These are phyloP conservation scores for Nannizziopsis arthrosporioides DNA, from an alignment of 2,329 filamentous ascomycete genomes.

Conservation along the genomic window DNA sequence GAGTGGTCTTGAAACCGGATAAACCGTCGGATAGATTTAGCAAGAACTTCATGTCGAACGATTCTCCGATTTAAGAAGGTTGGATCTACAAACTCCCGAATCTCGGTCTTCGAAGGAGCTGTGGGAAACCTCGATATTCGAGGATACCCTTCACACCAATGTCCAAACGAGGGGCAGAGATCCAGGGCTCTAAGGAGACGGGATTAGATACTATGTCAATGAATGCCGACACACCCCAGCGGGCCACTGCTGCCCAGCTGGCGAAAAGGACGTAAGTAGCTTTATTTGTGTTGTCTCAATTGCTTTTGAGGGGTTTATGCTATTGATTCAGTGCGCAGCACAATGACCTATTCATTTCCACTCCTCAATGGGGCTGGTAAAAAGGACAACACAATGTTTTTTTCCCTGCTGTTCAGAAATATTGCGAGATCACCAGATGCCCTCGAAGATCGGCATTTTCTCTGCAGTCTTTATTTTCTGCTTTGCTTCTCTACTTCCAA, in stretches of 20 bases:
- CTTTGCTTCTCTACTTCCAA: background rate
- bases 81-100: background rate
- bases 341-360: too few relatives aligned
- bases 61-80: background rate
- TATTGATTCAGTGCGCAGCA: background rate
- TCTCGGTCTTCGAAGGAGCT: background rate
- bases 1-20: too few relatives aligned
- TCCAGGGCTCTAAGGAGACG: slow-evolving; percentile 27
- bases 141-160: slow-evolving; percentile 17
- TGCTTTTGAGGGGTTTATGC: background rate
- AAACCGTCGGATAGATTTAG: too few relatives aligned
- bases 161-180: slow-evolving; percentile 31
- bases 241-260: slow-evolving; percentile 45
- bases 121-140: background rate
- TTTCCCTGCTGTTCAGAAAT: too few relatives aligned
- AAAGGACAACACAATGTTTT: too few relatives aligned
- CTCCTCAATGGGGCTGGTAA: too few relatives aligned
- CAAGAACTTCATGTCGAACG: background rate
- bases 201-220: slow-evolving; percentile 28
- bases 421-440: too few relatives aligned
- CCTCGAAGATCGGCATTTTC: background rate
- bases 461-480: background rate
- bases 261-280: slow-evolving; percentile 45
- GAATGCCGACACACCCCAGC: slow-evolving; percentile 36
- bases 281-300: background rate